These are phyloP conservation scores for Suillus subaureus DNA, from an alignment of 768 basidiomycete species.

Conservation along the genomic window DNA sequence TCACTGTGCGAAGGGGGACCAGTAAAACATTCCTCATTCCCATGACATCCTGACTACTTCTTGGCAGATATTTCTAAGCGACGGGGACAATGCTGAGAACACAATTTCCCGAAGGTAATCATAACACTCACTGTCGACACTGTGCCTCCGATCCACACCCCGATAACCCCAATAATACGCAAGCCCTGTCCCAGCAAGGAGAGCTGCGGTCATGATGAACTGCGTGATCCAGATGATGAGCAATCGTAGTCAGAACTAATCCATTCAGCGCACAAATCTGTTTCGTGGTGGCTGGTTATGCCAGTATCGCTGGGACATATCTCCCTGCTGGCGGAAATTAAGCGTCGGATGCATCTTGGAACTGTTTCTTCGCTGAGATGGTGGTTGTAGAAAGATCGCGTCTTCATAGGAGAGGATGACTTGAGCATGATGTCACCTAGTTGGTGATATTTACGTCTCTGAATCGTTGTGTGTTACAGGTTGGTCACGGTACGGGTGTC, in stretches of 20 bases:
- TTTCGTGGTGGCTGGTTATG: conserved; percentile 34
- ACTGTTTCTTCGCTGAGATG: conserved; percentile 3
- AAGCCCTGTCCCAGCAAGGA: conserved; percentile 32
- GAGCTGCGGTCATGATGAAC: conserved; percentile 31
- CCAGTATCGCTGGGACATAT: conserved; percentile 32
- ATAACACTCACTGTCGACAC: conserved; percentile 23
- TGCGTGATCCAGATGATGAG: conserved; percentile 11
- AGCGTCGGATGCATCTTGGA: conserved; percentile 27
- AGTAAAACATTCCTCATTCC: background rate
- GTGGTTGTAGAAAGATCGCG: background rate
- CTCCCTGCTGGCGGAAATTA: conserved; percentile 24
- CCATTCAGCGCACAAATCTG: conserved; percentile 29
- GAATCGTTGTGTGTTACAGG: background rate
- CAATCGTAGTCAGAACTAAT: background rate
- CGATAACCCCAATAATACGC: conserved; percentile 41
- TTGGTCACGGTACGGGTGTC: background rate
- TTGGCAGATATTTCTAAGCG: background rate
- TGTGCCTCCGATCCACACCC: conserved; percentile 35
- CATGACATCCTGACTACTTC: background rate
- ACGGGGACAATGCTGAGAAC: background rate
- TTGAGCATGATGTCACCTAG: conserved; percentile 31
- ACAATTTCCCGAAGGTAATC: background rate
- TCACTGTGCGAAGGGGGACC: background rate
- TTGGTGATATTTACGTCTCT: conserved; percentile 12
- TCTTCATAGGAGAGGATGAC: conserved; percentile 24